Evolutionary conservation across 2,329 filamentous ascomycete genomes (phyloP), one percentile per base, ranked within the genome.

Genomic region (Diaporthe sp.): DNA sequence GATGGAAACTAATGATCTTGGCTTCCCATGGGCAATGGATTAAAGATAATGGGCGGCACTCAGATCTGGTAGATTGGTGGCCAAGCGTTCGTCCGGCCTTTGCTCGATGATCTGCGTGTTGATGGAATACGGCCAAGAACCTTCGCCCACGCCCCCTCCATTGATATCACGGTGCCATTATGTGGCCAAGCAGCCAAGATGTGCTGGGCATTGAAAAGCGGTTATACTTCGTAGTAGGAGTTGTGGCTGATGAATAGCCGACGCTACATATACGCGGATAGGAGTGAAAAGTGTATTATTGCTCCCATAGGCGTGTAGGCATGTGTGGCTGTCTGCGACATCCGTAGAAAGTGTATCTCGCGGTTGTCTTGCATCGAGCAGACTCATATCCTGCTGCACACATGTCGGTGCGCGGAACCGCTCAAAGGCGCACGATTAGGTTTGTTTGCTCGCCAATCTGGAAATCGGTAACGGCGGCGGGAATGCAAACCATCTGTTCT

Each of bases 361-460:
- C 13, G 28, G 61, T 19, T 33, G 40, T 33, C 1, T 45, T 47
- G 60, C 40, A 7, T 33, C 10, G 10, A 12, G 17, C 25, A 47
- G 40, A n/a, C 33, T 45, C 22, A 28, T 52, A 7, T 52, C 22
- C 52, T 22, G n/a, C 13, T 8, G 64, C 64, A 22, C 13, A 35
- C 45, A 50, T 67, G 33, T 40, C 33, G 64, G n/a, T 22, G 64
- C 45, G 30, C 45, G 8, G 30, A 19, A n/a, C 30, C 22, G n/a
- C 30, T 67, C 33, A 7, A 9, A 52, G 45, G 47, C 22, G 45
- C n/a, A 28, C 64, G 64, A 52, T 52, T 67, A 67, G 33, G 64
- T 67, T 67, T 54, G 64, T 67, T 67, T 67, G 64, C 30, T 67
- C 45, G 64, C 64, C 64, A 25, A 67, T 67, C 45, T 67, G 15